A percentile compares a stretch with the other conserved stretches of the same genome.
These are phyloP conservation scores for Gardenia jasminoides DNA, from an alignment of 257 asterid genomes.

Conservation along the genomic window DNA sequence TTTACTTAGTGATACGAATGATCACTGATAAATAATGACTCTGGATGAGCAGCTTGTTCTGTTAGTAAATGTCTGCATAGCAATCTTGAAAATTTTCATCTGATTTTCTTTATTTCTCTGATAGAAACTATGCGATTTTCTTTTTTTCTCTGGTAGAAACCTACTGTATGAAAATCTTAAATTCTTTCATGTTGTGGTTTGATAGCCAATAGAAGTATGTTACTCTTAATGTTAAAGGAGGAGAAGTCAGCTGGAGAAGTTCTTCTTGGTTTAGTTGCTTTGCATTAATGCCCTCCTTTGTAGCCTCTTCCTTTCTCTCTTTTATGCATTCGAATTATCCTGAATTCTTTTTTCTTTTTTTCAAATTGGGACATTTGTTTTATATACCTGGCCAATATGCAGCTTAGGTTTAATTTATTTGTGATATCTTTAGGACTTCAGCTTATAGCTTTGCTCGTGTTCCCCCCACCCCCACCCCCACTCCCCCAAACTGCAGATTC, in stretches of 20 bases:
- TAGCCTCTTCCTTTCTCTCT: background rate
- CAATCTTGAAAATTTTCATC: background rate
- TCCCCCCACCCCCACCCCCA: background rate
- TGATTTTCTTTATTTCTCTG: background rate
- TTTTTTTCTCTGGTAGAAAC: background rate
- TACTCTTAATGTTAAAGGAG: background rate
- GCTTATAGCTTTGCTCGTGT: background rate
- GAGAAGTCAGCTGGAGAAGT: background rate
- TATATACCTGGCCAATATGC: background rate
- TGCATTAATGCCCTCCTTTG: background rate
- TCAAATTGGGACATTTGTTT: background rate
- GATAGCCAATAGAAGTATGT: background rate
- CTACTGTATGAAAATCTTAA: background rate
- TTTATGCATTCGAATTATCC: background rate
- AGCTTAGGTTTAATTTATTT: background rate
- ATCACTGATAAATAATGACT: background rate
- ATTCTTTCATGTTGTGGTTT: background rate
- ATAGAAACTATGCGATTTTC: background rate
- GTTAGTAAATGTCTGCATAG: background rate
- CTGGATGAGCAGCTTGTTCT: background rate
- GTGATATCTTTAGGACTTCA: background rate
- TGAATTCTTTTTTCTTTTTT: background rate
- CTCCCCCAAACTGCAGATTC: constrained; percentile 39
- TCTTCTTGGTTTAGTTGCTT: background rate
- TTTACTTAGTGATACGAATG: background rate